Conservation (phyloP, 2,329 filamentous ascomycete species). For the Dactylonectria estremocensis region DNA sequence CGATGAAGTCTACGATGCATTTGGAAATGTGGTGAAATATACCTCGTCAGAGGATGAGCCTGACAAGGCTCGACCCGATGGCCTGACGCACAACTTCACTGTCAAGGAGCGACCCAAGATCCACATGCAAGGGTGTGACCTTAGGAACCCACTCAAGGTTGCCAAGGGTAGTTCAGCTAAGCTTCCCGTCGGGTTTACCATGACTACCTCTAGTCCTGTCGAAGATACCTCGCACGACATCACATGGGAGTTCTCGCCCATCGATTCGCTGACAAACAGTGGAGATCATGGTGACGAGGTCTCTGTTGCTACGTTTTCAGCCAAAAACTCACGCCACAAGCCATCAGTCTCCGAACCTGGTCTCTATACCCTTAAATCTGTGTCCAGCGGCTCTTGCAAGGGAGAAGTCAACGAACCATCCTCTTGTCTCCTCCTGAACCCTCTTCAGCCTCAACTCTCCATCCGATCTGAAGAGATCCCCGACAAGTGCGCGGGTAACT, state of each 20-base stretch:
- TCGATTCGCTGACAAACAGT: constrained; percentile 77
- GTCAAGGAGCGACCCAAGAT: constrained; percentile 90
- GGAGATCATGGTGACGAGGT: constrained; percentile 78
- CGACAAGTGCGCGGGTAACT: constrained; percentile 95
- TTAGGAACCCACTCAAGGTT: constrained; percentile 85
- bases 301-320: constrained; percentile 69
- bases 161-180: constrained; percentile 79
- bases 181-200: constrained; percentile 80
- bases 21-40: constrained; percentile 90
- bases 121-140: constrained; percentile 81
- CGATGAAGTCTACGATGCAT: constrained; percentile 91
- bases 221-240: constrained; percentile 79
- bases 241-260: constrained; percentile 86
- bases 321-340: constrained; percentile 74
- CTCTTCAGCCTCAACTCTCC: constrained; percentile 85
- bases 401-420: constrained; percentile 95
- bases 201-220: constrained; percentile 70
- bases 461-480: constrained; percentile 86
- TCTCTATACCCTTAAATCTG: constrained; percentile 86
- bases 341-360: constrained; percentile 83
- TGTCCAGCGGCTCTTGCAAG: constrained; percentile 85
- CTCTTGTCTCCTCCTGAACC: constrained; percentile 93
- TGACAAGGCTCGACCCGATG: constrained; percentile 73
- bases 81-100: constrained; percentile 82
- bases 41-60: constrained; percentile 76